A percentile compares a stretch with the other conserved stretches of the same genome.
These are phyloP conservation scores for Sporothrix dimorphospora DNA, from an alignment of 2,329 filamentous ascomycete species.

Conservation along the genomic window DNA sequence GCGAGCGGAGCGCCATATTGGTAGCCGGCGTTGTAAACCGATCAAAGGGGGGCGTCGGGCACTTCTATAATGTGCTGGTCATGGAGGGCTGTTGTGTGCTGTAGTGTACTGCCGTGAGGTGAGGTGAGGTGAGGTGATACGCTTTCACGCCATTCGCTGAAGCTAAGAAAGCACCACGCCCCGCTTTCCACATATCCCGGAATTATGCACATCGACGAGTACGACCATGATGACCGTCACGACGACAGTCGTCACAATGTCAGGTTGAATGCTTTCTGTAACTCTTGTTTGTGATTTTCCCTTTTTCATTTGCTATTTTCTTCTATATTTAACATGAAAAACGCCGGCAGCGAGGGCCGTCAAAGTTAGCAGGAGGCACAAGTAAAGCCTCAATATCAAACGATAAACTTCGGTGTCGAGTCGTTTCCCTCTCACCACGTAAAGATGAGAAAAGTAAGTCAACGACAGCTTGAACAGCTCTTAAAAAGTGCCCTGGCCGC, in stretches of 20 bases:
- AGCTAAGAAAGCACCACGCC: constrained; percentile 1
- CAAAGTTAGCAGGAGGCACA: background rate
- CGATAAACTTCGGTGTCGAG: background rate
- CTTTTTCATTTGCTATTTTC: background rate
- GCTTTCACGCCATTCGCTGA: constrained; percentile 20
- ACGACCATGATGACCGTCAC: background rate
- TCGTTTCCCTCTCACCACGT: background rate
- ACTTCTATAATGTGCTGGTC: constrained; percentile 15
- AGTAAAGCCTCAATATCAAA: background rate
- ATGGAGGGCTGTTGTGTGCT: background rate
- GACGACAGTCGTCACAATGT: background rate
- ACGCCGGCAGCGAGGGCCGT: background rate
- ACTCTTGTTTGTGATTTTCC: background rate
- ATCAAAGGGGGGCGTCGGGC: background rate
- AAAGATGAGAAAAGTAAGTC: background rate
- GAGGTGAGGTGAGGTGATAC: constrained; percentile 15
- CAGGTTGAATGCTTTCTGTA: too few species aligned
- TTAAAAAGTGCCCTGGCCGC: too few species aligned
- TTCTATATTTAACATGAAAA: background rate
- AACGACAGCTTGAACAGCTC: background rate
- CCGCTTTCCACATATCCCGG: background rate
- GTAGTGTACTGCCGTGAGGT: background rate
- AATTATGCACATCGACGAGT: background rate
- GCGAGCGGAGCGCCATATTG: constrained; percentile 25
- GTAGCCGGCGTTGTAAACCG: background rate